phyloP scores from a whole-genome alignment of 352 stramenopile species.

The Pythium apleroticum region DNA sequence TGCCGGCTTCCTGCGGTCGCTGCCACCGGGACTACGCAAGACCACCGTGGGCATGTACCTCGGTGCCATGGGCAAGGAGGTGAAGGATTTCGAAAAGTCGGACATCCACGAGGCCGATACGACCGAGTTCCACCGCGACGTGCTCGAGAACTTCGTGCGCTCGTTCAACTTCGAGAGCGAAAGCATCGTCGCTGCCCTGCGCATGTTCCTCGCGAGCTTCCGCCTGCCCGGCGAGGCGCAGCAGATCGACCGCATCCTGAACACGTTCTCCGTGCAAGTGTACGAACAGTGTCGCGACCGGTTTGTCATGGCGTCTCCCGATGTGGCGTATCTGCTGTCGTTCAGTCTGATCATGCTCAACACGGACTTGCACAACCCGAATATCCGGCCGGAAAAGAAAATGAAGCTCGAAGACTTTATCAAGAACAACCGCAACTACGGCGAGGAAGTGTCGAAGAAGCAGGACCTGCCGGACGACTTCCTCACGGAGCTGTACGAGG shows the following conservation, averaged over 20 bases:
- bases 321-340: conserved; percentile 89
- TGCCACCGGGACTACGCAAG: conserved; percentile 82
- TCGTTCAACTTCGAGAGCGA: conserved; percentile 84
- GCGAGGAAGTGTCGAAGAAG: conserved; percentile 75
- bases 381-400: conserved; percentile 82
- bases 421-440: conserved; percentile 90
- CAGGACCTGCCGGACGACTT: conserved; percentile 72
- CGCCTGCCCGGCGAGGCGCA: conserved; percentile 83
- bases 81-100: conserved; percentile 69
- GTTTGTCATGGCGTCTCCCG: conserved; percentile 79
- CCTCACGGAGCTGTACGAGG: conserved; percentile 69
- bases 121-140: conserved; percentile 82
- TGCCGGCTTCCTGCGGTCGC: conserved; percentile 82
- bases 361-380: conserved; percentile 86
- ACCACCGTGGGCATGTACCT: conserved; percentile 82
- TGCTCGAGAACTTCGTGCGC: conserved; percentile 68
- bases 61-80: conserved; percentile 80
- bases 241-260: conserved; percentile 88
- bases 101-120: conserved; percentile 81
- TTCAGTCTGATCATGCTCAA: conserved; percentile 92
- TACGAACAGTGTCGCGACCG: conserved; percentile 86
- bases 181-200: conserved; percentile 67
- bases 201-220: conserved; percentile 86
- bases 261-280: conserved; percentile 83
- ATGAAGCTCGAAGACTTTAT: conserved; percentile 89